Percentiles rank a stretch among this genome's conserved stretches.
Conservation (phyloP, 106 monocot species). For the Allium fistulosum region DNA sequence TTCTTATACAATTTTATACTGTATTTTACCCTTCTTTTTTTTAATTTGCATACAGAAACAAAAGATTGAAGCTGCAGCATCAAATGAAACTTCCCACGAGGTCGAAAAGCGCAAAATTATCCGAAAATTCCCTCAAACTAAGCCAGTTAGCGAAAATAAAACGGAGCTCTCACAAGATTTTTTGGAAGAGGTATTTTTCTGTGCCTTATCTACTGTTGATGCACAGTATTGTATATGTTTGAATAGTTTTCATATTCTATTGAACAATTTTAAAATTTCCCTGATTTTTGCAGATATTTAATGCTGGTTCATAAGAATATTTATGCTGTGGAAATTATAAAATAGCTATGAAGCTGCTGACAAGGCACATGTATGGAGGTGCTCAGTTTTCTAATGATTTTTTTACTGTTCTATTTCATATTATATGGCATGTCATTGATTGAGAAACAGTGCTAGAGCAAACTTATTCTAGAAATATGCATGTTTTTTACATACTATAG, state of each 20-base stretch:
- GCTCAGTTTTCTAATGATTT: background rate
- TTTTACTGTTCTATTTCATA: background rate
- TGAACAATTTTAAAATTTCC: background rate
- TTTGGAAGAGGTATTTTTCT: constrained; percentile 12
- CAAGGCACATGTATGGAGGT: background rate
- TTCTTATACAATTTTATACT: background rate
- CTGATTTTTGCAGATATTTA: background rate
- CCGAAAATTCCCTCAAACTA: constrained; percentile 19
- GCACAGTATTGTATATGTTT: background rate
- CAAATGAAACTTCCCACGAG: background rate
- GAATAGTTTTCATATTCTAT: no score
- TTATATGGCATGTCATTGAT: background rate
- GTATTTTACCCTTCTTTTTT: background rate
- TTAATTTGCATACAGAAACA: constrained; percentile 11
- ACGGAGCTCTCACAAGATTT: constrained; percentile 14
- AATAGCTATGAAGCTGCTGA: background rate
- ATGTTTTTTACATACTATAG: no score
- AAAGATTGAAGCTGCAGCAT: constrained; percentile 4
- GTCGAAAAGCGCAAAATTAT: constrained; percentile 9
- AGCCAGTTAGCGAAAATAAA: constrained; percentile 13
- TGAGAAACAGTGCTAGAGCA: background rate
- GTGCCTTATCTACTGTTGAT: background rate
- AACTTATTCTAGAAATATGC: background rate
- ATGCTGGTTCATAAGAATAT: background rate
- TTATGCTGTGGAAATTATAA: background rate